phyloP scores from a whole-genome alignment of 257 asterid species.

The Agastache rugosa region DNA sequence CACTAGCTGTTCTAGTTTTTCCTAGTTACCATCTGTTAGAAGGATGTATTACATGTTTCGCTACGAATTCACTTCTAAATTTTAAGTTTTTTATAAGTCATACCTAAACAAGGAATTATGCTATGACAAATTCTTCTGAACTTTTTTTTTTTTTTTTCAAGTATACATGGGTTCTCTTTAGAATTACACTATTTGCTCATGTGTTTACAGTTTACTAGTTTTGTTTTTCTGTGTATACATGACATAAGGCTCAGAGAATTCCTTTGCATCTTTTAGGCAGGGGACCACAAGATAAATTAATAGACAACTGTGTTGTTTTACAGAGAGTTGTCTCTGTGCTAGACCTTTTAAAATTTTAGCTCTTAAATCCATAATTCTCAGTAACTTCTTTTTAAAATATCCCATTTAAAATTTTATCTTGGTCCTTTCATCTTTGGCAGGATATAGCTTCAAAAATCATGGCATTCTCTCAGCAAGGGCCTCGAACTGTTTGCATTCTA shows the following conservation, averaged over 20 bases:
- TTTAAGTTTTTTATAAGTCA: background rate
- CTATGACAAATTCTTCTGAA: background rate
- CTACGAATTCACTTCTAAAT: background rate
- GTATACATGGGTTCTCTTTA: background rate
- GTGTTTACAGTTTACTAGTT: background rate
- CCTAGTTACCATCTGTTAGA: slow-evolving; percentile 7
- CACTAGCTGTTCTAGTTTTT: background rate
- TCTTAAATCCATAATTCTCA: slow-evolving; percentile 13
- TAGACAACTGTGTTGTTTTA: background rate
- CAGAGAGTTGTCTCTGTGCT: background rate
- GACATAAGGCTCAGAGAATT: too few relatives aligned
- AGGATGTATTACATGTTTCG: background rate
- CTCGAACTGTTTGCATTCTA: slow-evolving; percentile 80
- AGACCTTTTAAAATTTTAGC: background rate
- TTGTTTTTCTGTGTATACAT: background rate
- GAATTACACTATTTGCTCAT: background rate
- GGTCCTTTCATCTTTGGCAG: slow-evolving; percentile 48
- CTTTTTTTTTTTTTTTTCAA: background rate
- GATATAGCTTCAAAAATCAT: slow-evolving; percentile 75
- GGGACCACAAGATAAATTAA: too few relatives aligned
- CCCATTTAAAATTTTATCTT: slow-evolving; percentile 11
- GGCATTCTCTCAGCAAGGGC: slow-evolving; percentile 93
- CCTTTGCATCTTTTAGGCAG: background rate
- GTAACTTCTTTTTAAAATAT: background rate
- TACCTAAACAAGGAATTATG: background rate